Evolutionary conservation across 352 stramenopile species (phyloP).

Genomic region (Plasmopara viticola): DNA sequence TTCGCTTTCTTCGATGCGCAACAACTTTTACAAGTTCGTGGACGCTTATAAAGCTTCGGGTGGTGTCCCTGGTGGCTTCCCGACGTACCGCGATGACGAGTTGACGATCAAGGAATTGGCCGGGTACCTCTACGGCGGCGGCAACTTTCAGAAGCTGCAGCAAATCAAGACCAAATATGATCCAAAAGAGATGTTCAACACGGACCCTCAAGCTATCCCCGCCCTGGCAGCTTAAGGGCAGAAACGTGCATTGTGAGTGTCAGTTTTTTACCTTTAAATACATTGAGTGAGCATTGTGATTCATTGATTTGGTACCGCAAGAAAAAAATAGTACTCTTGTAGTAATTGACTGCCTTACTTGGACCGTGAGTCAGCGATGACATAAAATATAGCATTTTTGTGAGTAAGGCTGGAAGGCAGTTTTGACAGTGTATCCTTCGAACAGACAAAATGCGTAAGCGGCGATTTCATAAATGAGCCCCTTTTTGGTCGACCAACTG

Average conservation of each 20-base stretch:
- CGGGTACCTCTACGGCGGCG: background rate
- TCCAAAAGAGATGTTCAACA: constrained; percentile 1
- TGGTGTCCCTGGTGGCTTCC: constrained; percentile 1
- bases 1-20: background rate
- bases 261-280: no score
- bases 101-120: constrained; percentile 1
- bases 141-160: constrained; percentile 4
- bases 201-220: constrained; percentile 4
- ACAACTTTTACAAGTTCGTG: constrained; percentile 4
- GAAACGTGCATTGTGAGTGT: background rate
- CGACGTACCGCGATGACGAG: constrained; percentile 1
- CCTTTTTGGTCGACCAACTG: no score
- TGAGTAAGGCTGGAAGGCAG: no score
- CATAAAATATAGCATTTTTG: no score
- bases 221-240: background rate
- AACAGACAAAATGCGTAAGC: no score
- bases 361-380: no score
- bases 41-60: constrained; percentile 3
- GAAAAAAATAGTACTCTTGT: no score
- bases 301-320: no score
- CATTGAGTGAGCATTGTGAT: no score
- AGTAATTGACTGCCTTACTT: no score
- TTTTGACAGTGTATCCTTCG: no score
- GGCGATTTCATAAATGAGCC: no score
- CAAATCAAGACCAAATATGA: constrained; percentile 2